Conservation (phyloP, 192 early-diverging fungal genomes). For the Coemansia sp. region DNA sequence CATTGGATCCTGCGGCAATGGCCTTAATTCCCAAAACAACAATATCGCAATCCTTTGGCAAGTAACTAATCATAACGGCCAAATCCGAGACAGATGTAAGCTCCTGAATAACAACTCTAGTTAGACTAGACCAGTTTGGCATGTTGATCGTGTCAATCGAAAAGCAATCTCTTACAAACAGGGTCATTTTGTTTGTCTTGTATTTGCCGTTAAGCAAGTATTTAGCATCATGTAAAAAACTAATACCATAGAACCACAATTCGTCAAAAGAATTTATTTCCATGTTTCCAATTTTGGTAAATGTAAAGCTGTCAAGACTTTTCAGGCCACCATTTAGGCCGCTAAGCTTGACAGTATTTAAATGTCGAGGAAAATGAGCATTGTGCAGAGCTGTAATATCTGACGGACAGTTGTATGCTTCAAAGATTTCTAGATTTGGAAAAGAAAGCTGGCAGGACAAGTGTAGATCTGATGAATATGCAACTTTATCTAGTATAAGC, state of each 20-base stretch:
- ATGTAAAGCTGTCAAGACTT: background rate
- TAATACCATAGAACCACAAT: background rate
- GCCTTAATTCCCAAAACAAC: background rate
- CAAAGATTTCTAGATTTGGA: background rate
- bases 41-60: background rate
- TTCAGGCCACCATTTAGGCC: background rate
- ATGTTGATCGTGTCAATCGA: background rate
- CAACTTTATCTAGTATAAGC: background rate
- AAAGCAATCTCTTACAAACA: background rate
- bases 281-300: background rate
- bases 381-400: background rate
- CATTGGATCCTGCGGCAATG: background rate
- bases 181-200: background rate
- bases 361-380: background rate
- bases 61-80: background rate
- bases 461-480: background rate
- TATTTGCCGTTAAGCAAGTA: background rate
- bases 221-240: background rate
- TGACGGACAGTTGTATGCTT: background rate
- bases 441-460: background rate
- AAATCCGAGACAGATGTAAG: background rate
- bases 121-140: background rate
- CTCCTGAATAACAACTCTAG: background rate
- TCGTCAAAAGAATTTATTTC: background rate
- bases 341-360: background rate